Conservation (phyloP, 257 asterid genomes). For the Fraxinus anomala region DNA sequence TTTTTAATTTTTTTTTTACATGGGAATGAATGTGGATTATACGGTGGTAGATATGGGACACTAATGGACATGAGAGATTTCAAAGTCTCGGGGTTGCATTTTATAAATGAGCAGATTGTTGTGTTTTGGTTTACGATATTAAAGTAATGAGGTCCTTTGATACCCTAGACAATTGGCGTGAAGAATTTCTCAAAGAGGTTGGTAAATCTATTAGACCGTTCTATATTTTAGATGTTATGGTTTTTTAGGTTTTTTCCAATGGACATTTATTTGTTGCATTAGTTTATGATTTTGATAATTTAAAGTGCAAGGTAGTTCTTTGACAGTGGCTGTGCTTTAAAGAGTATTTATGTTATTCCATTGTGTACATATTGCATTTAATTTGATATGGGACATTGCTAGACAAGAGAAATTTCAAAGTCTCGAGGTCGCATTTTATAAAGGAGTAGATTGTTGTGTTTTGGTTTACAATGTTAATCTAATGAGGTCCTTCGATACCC, state of each 20-base stretch:
- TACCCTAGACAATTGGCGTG: slow-evolving; percentile 91
- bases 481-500: slow-evolving; percentile 80
- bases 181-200: slow-evolving; percentile 95
- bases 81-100: slow-evolving; percentile 97
- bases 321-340: neutral
- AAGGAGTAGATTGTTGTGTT: slow-evolving; percentile 97
- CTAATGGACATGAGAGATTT: slow-evolving; percentile 96
- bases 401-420: slow-evolving; percentile 98
- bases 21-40: too few relatives aligned
- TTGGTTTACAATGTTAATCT: slow-evolving; percentile 87
- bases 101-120: slow-evolving; percentile 94
- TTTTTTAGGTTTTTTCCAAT: neutral
- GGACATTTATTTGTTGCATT: too few relatives aligned
- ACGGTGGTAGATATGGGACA: slow-evolving; percentile 54
- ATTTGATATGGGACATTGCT: slow-evolving; percentile 54
- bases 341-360: too few relatives aligned
- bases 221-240: neutral
- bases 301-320: neutral
- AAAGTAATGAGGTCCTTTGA: slow-evolving; percentile 88
- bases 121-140: slow-evolving; percentile 87
- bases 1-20: too few relatives aligned
- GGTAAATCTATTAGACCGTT: slow-evolving; percentile 3
- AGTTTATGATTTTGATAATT: neutral
- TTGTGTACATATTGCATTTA: too few relatives aligned
- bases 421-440: slow-evolving; percentile 90